These are phyloP conservation scores for Beta macrorhiza DNA, from an alignment of 179 eudicot genomes.

Conservation along the genomic window DNA sequence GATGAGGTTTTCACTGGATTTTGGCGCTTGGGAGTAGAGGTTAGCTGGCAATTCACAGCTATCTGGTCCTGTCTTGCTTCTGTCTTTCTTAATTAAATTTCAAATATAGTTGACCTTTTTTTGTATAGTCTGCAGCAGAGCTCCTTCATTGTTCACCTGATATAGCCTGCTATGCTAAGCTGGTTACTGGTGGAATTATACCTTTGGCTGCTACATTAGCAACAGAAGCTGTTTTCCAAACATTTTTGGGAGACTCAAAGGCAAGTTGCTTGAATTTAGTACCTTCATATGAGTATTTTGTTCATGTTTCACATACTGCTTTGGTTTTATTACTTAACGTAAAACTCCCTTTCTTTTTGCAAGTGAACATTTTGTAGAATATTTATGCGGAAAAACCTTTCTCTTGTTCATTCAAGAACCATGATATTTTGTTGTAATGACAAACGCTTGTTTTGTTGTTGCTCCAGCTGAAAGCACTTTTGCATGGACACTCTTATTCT, in stretches of 20 bases:
- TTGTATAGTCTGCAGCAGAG: constrained; percentile 82
- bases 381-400: no score
- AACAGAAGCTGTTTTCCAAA: constrained; percentile 66
- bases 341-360: no score
- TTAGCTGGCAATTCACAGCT: constrained; percentile 31
- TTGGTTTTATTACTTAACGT: no score
- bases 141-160: constrained; percentile 84
- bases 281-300: not conserved
- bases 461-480: constrained; percentile 75
- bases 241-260: constrained; percentile 87
- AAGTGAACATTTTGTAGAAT: no score
- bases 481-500: constrained; percentile 94
- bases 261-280: constrained; percentile 34
- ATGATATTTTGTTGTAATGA: not conserved
- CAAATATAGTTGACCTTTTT: constrained; percentile 13
- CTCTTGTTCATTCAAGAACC: not conserved
- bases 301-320: not conserved
- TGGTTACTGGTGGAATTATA: constrained; percentile 94
- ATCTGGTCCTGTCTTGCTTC: not conserved
- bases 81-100: not conserved
- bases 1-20: constrained; percentile 99
- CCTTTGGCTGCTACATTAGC: constrained; percentile 94
- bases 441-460: constrained; percentile 3
- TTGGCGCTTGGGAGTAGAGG: constrained; percentile 99
- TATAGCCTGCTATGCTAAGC: constrained; percentile 92